Conservation (phyloP, 805 yeast species). For the Saccharomycopsis fibuligera region DNA sequence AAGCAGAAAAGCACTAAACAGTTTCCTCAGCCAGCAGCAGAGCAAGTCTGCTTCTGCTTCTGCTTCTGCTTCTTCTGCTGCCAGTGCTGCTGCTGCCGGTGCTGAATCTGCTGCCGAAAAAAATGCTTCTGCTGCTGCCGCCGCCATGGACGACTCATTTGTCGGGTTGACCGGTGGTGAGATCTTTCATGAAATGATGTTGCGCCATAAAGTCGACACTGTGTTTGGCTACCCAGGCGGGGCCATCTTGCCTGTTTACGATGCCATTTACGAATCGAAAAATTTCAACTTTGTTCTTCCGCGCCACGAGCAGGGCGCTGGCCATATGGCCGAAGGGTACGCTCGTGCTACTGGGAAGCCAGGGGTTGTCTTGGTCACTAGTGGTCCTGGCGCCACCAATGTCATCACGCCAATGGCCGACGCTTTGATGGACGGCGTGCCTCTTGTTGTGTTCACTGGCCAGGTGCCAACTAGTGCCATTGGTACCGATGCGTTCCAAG, state of each 20-base stretch:
- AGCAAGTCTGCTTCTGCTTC: neutral
- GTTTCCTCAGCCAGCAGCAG: neutral
- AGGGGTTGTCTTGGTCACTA: slow-evolving; percentile 96
- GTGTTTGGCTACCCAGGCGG: slow-evolving; percentile 99
- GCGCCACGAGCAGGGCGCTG: slow-evolving; percentile 98
- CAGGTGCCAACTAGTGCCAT: slow-evolving; percentile 95
- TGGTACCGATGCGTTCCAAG: slow-evolving; percentile 99
- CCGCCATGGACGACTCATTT: slow-evolving; percentile 68
- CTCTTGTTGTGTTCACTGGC: slow-evolving; percentile 93
- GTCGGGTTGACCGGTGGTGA: slow-evolving; percentile 98
- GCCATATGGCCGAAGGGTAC: slow-evolving; percentile 99
- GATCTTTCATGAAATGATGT: slow-evolving; percentile 98
- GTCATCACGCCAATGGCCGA: slow-evolving; percentile 98
- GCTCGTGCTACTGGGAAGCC: slow-evolving; percentile 95
- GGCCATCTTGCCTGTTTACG: slow-evolving; percentile 95
- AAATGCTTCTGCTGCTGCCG: neutral
- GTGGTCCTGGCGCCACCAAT: slow-evolving; percentile 99
- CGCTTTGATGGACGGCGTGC: slow-evolving; percentile 95
- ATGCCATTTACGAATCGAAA: slow-evolving; percentile 89
- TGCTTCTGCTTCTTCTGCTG: neutral
- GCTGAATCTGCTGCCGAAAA: neutral
- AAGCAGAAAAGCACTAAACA: slow-evolving; percentile 19
- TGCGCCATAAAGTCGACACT: slow-evolving; percentile 90
- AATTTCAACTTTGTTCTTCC: slow-evolving; percentile 89
- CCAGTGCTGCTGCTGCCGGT: neutral